Base-by-base conservation (phyloP, 2,329 filamentous ascomycete species). In the Neofusicoccum kwambonambiense region DNA sequence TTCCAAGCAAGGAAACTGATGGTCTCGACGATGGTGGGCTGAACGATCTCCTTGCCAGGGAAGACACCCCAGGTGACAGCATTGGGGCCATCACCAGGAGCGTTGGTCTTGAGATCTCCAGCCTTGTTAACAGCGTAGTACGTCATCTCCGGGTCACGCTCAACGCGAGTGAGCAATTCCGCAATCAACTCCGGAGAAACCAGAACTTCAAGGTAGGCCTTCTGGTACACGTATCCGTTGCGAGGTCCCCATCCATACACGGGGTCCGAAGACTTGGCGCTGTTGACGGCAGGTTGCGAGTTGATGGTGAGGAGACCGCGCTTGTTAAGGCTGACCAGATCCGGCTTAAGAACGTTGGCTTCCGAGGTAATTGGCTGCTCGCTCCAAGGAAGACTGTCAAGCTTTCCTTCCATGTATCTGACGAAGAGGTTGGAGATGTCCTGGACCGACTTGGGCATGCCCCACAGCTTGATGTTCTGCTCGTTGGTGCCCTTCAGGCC, bases 1-100 rank as follows among this genome's bases (percentile, higher is more conserved):
- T 96, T 96, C 95, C 95, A 99, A 2, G 95, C 95, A 62, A 99
- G 83, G 85, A 99, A 99, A 76, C 92, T 96, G 76, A 99, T 90
- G 17, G 92, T 96, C 81, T 99, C 95, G 61, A 99, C 95, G 72
- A 99, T 97, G n/a, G 95, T 99, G 13, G 95, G 95, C 78, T 99
- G 95, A n/a, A 99, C 93, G 74, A 99, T 97, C 79, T 99, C 95
- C 77, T 98, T 96, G 65, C 95, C 95, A 0, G 95, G 94, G 82
- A 98, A 99, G 39, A 99, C 96, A 78, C 95, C 95, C 95, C 95
- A 99, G 1, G 95, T 99, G 57, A 99, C 91, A n/a, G 95, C 95
- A 72, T 99, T 99, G 42, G 95, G 95, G 5, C 92, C 91, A 70
- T 96, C 92, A 22, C 88, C 87, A 8, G 89, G 88, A 1, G 92